Percentiles rank a stretch among this genome's conserved stretches.
phyloP scores from a whole-genome alignment of 2,329 filamentous ascomycete species.

The Dothidotthia symphoricarpi region DNA sequence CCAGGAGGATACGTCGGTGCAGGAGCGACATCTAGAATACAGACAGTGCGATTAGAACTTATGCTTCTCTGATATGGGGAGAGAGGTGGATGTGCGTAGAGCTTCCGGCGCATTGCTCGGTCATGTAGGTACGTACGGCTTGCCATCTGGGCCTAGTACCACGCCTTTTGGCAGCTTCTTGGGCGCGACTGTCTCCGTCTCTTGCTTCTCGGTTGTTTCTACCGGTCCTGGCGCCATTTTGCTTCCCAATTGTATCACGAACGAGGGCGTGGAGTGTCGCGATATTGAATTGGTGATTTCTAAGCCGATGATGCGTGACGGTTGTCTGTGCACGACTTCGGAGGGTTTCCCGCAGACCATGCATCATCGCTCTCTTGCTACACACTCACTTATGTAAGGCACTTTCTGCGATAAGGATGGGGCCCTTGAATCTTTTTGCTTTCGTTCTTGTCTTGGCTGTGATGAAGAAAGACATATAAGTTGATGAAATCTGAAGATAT shows the following conservation, averaged over 20 bases:
- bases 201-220: constrained; percentile 27
- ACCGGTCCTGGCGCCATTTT: constrained; percentile 25
- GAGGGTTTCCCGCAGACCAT: too few species aligned
- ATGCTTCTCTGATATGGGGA: neutral
- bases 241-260: neutral
- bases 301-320: too few species aligned
- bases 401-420: too few species aligned
- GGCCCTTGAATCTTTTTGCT: constrained; percentile 1
- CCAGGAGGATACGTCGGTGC: constrained; percentile 62
- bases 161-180: constrained; percentile 68
- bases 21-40: constrained; percentile 63
- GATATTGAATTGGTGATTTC: neutral
- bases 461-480: neutral
- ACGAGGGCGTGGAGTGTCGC: neutral
- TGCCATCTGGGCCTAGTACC: constrained; percentile 75
- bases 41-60: constrained; percentile 1
- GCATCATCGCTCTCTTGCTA: too few species aligned
- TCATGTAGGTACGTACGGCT: constrained; percentile 62
- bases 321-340: too few species aligned
- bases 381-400: too few species aligned
- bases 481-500: too few species aligned
- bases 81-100: neutral
- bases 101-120: constrained; percentile 17
- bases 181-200: constrained; percentile 33
- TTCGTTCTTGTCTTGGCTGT: constrained; percentile 5